A percentile compares a stretch with the other conserved stretches of the same genome.
phyloP scores from a whole-genome alignment of 306 rosid genomes.

The Corylus americana region DNA sequence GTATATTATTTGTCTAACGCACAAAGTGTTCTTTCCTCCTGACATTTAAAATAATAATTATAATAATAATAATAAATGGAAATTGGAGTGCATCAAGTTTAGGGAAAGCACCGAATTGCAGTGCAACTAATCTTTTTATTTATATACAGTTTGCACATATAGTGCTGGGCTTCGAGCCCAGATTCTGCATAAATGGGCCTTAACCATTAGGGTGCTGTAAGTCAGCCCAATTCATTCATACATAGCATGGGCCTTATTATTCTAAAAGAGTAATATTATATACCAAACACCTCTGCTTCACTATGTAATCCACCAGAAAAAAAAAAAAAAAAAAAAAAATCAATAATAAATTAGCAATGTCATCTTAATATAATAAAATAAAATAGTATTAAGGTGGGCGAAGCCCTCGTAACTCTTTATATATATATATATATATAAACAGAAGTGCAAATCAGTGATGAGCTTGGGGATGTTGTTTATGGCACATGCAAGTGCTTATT shows the following conservation, averaged over 20 bases:
- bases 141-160: no score
- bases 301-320: no score
- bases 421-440: no score
- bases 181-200: no score
- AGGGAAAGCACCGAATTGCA: neutral
- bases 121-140: neutral
- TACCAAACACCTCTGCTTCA: no score
- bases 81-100: neutral
- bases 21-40: neutral
- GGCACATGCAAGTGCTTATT: neutral
- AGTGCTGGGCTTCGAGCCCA: neutral
- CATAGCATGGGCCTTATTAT: neutral
- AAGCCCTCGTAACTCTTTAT: no score
- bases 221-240: neutral
- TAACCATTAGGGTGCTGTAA: neutral
- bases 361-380: no score
- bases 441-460: neutral
- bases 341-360: no score
- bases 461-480: neutral
- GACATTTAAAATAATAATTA: neutral
- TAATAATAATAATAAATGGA: neutral
- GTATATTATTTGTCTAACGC: neutral
- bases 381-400: no score
- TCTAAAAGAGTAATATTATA: no score
- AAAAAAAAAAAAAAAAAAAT: no score